These are phyloP conservation scores for Mesembryanthemum crystallinum DNA, from an alignment of 148 eudicot species.

Conservation along the genomic window DNA sequence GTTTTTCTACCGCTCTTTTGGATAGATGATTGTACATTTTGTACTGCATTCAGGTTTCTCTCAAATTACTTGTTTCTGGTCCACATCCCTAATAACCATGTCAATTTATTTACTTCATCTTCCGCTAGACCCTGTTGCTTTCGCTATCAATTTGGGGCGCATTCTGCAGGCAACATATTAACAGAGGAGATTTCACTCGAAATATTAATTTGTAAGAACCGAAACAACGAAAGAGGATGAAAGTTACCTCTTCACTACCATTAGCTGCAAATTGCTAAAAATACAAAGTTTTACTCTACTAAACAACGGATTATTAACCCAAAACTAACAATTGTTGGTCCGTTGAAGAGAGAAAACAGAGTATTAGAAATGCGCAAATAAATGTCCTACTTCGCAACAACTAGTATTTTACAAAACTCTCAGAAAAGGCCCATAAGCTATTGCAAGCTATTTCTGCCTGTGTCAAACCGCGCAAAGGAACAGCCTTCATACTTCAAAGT, in stretches of 20 bases:
- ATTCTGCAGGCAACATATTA: not conserved
- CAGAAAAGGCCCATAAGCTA: not conserved
- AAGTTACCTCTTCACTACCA: not conserved
- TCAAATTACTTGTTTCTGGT: too few species aligned
- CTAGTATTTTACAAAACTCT: conserved; percentile 16
- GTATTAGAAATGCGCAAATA: not conserved
- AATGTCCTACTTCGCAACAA: not conserved
- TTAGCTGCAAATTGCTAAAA: conserved; percentile 17
- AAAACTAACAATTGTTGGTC: not conserved
- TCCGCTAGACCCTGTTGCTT: too few species aligned
- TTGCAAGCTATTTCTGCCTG: conserved; percentile 1
- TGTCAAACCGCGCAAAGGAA: conserved; percentile 7
- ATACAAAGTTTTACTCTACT: not conserved
- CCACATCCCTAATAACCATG: too few species aligned
- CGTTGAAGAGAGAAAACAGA: not conserved
- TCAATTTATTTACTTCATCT: too few species aligned
- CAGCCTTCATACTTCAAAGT: conserved; percentile 10
- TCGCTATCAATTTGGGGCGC: too few species aligned
- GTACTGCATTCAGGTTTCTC: too few species aligned
- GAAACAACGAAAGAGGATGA: not conserved
- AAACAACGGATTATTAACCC: conserved; percentile 1
- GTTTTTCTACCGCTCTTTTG: too few species aligned
- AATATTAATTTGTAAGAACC: not conserved
- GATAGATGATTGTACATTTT: too few species aligned
- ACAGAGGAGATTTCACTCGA: not conserved